Conservation (phyloP, 139 green algal species). For the Coelastrella sp. region DNA sequence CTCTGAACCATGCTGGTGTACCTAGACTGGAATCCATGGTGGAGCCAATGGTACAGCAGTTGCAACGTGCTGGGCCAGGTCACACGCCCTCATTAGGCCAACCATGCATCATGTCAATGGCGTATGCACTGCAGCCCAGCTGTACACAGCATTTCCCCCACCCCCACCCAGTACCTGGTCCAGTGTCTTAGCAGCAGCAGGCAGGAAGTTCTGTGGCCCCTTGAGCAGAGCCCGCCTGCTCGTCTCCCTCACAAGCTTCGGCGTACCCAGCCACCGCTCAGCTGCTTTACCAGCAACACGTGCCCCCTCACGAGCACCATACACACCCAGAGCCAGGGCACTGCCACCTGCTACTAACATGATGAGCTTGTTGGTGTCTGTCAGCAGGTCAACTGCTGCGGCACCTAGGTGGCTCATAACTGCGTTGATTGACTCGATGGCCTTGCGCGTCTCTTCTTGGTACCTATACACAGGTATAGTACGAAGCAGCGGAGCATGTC, state of each 20-base stretch:
- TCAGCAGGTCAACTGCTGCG: conserved; percentile 78
- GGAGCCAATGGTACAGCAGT: no score
- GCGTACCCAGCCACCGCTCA: conserved; percentile 90
- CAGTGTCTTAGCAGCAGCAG: conserved; percentile 22
- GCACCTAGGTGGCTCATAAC: conserved; percentile 86
- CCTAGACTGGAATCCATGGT: not conserved
- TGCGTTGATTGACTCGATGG: conserved; percentile 91
- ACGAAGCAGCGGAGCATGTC: no score
- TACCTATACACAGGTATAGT: conserved; percentile 35
- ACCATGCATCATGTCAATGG: not conserved
- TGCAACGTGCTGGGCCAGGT: no score
- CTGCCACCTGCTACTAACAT: conserved; percentile 79
- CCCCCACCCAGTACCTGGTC: not conserved
- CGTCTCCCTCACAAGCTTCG: conserved; percentile 74
- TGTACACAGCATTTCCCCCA: no score
- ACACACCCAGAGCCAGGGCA: conserved; percentile 90
- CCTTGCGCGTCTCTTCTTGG: conserved; percentile 65
- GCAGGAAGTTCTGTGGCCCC: conserved; percentile 27
- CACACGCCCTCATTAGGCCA: not conserved
- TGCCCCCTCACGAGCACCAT: conserved; percentile 85
- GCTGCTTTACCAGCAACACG: conserved; percentile 79
- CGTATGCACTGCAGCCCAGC: not conserved
- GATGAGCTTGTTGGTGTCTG: conserved; percentile 85
- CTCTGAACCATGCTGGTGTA: not conserved
- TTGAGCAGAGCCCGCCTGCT: conserved; percentile 9